Percentiles rank a stretch among this genome's conserved stretches.
These are phyloP conservation scores for Diospyros kaki DNA, from an alignment of 148 eudicot genomes.

Conservation along the genomic window DNA sequence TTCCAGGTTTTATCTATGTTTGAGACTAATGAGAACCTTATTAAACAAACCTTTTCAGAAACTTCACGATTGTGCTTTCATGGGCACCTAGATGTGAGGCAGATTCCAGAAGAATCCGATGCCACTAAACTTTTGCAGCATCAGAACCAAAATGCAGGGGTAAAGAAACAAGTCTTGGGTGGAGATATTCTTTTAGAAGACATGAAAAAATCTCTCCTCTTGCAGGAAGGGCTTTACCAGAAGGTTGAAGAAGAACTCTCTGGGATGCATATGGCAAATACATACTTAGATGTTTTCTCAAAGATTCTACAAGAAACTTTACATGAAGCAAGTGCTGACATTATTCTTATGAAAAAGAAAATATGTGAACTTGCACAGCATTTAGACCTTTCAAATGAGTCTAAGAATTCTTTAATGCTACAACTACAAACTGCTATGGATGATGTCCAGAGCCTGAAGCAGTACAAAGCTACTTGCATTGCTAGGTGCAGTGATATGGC, in stretches of 20 bases:
- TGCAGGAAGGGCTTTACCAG: constrained; percentile 67
- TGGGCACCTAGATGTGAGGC: constrained; percentile 26
- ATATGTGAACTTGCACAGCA: constrained; percentile 46
- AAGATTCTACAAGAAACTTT: constrained; percentile 54
- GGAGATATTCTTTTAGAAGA: constrained; percentile 62
- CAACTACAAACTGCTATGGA: constrained; percentile 52
- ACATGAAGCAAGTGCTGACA: constrained; percentile 42
- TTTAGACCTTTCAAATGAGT: constrained; percentile 47
- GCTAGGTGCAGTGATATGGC: constrained; percentile 45
- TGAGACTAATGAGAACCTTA: constrained; percentile 80
- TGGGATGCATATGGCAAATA: constrained; percentile 55
- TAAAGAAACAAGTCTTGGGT: constrained; percentile 33
- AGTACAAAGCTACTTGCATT: constrained; percentile 38
- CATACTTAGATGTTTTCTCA: constrained; percentile 65
- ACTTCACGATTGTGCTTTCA: constrained; percentile 35
- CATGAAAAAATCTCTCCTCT: constrained; percentile 55
- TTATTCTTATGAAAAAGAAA: constrained; percentile 28
- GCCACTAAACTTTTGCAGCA: constrained; percentile 19
- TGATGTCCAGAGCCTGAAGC: constrained; percentile 38
- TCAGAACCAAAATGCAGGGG: constrained; percentile 28
- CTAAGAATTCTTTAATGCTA: constrained; percentile 42
- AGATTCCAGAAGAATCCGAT: constrained; percentile 21
- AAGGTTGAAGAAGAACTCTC: constrained; percentile 71
- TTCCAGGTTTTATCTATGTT: constrained; percentile 86
- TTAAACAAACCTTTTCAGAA: constrained; percentile 63